Base-by-base conservation (phyloP, 2,329 filamentous ascomycete species). In the Fusarium papillatum region DNA sequence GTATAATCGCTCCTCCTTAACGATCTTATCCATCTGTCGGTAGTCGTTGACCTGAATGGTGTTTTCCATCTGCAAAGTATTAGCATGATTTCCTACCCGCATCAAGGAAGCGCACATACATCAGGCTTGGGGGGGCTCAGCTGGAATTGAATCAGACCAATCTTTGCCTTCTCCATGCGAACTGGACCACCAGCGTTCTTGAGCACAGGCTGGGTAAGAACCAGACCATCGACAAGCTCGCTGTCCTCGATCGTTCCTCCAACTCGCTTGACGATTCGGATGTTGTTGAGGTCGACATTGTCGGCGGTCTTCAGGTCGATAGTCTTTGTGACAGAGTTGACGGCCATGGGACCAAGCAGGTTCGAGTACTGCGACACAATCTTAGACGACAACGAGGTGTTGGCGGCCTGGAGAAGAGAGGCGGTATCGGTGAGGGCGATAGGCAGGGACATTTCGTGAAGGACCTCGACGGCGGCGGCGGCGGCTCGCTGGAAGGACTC, bases 41-140 rank as follows among this genome's bases (percentile, higher is more conserved):
- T 99, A 99, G 88, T 99, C 97, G 86, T 99, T 99, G 82, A 99
- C 97, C 38, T 98, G 93, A 76, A 99, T 98, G 82, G 97, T 97
- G 87, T 99, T 99, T 88, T 99, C 97, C 97, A 99, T 99, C 92
- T 95, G 79, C 61, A 70, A 19, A 39, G 5, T 68, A 74, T 81
- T 41, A 83, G 80, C 67, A 66, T 64, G 19, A 10, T 5, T 34
- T 16, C 13, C 17, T 22, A 5, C 19, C 46, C 19, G 26, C 13
- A 36, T 46, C n/a, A 46, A 55, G 11, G 6, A n/a, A 16, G 5
- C 10, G 11, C 22, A 87, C 92, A 82, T 88, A 95, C 94, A 85
- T 99, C 97, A 79, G 97, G 97, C 87, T 99, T 99, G 3, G 97
- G 97, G 59, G 97, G 96, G 86, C 95, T 98, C 80, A 99, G 92